Evolutionary conservation across 345 rosid species (phyloP), one percentile per base, ranked within the genome.

Genomic region (Excoecaria agallocha): DNA sequence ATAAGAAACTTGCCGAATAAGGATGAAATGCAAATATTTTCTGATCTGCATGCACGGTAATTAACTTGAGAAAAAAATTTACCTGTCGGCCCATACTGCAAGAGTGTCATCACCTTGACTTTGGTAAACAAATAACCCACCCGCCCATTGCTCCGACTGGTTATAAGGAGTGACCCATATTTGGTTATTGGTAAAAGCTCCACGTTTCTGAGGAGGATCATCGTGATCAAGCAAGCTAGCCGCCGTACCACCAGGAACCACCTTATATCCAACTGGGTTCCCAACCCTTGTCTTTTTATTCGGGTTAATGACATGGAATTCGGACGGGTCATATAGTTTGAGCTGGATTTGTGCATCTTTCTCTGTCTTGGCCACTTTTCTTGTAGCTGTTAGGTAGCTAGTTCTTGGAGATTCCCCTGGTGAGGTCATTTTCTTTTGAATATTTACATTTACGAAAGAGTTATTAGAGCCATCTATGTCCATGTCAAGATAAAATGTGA

Each of bases 91-190:
- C 99, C 99, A 95, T 54, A 80, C 90, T 0, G 84, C 94, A 9
- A 95, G 92, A 45, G 94, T 95, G 55, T 95, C 98, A 24, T 91
- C 96, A 13, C 99, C 99, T 0, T 88, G 85, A 81, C 93, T 93
- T 83, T 93, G 99, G 76, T 89, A 93, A 49, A 86, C 90, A 62
- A 93, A 88, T 35, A 91, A 73, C 39, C 99, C 99, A 48, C 92
- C 99, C 0, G 99, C 98, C 99, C 99, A 95, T 73, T 90, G 91
- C 85, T 95, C 99, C 2, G 84, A 83, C 76, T 54, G 82, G 52
- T 91, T 91, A 67, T 93, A 95, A 0, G 93, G 97, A 6, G 98
- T 91, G 39, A 91, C 98, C 99, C 99, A 95, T 70, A 95, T 85
- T 70, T 93, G 98, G 74, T 93, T 93, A 74, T 93, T 91, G 3